A percentile compares a stretch with the other conserved stretches of the same genome.
Conservation (phyloP, 495 filamentous ascomycete genomes). For the Poronia punctata region DNA sequence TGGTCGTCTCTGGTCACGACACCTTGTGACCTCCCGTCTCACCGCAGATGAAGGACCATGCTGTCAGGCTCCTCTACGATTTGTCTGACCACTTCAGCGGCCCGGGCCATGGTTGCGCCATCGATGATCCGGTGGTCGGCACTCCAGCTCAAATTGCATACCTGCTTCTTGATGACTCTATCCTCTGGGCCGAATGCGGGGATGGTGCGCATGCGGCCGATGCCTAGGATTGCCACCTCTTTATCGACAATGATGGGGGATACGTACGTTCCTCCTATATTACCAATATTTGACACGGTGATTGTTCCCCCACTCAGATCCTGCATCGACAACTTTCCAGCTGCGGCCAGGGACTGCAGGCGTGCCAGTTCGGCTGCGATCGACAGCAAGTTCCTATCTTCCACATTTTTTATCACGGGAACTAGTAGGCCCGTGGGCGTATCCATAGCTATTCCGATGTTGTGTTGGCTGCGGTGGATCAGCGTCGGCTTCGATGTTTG, state of each 20-base stretch:
- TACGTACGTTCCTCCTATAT: constrained; percentile 87
- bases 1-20: constrained; percentile 4
- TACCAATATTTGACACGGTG: constrained; percentile 96
- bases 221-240: constrained; percentile 87
- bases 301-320: constrained; percentile 87
- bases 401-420: constrained; percentile 88
- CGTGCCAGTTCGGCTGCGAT: constrained; percentile 72
- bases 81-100: constrained; percentile 68
- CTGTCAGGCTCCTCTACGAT: constrained; percentile 76
- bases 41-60: constrained; percentile 64
- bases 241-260: constrained; percentile 80
- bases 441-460: constrained; percentile 95
- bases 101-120: constrained; percentile 86
- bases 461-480: constrained; percentile 73
- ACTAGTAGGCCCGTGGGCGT: constrained; percentile 85
- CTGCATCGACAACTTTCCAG: constrained; percentile 64
- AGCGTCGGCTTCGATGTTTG: constrained; percentile 54
- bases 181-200: constrained; percentile 62
- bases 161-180: constrained; percentile 52
- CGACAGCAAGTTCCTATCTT: constrained; percentile 59
- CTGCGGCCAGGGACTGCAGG: constrained; percentile 61
- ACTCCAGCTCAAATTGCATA: constrained; percentile 90
- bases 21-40: constrained; percentile 7
- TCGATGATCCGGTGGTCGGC: constrained; percentile 94
- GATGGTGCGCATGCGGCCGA: constrained; percentile 69